phyloP scores from a whole-genome alignment of 441 rosid genomes.

The Pelargonium cotyledonis region DNA sequence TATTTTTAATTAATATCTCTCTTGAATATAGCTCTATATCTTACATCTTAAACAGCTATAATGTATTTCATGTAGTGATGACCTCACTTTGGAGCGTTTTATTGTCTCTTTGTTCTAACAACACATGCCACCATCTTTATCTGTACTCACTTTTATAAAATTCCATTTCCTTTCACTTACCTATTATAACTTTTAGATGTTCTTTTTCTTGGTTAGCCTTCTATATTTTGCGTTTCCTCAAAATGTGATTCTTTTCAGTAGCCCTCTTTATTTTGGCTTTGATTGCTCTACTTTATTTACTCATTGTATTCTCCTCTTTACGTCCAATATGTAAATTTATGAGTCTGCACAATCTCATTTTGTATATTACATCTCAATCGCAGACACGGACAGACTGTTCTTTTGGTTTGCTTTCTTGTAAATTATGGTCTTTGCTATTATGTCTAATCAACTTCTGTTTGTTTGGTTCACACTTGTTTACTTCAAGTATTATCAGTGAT shows the following conservation, averaged over 20 bases:
- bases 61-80: background rate
- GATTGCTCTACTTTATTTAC: background rate
- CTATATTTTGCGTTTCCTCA: background rate
- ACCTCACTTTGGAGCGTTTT: background rate
- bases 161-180: background rate
- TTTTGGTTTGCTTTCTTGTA: background rate
- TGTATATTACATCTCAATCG: too few relatives aligned
- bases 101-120: background rate
- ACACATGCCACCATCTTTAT: background rate
- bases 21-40: background rate
- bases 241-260: too few relatives aligned
- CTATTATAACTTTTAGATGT: background rate
- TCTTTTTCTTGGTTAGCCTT: background rate
- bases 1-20: conserved; percentile 9
- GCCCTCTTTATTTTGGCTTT: too few relatives aligned
- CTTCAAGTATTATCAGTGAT: background rate
- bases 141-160: background rate
- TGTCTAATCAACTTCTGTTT: conserved; percentile 1
- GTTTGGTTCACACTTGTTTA: background rate
- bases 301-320: background rate
- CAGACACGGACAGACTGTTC: too few relatives aligned
- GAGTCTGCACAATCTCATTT: too few relatives aligned
- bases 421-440: background rate
- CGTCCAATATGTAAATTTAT: background rate
- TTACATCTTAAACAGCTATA: background rate